A percentile compares a stretch with the other conserved stretches of the same genome.
These are phyloP conservation scores for Vaccinium vitisidaea DNA, from an alignment of 148 eudicot genomes.

Conservation along the genomic window DNA sequence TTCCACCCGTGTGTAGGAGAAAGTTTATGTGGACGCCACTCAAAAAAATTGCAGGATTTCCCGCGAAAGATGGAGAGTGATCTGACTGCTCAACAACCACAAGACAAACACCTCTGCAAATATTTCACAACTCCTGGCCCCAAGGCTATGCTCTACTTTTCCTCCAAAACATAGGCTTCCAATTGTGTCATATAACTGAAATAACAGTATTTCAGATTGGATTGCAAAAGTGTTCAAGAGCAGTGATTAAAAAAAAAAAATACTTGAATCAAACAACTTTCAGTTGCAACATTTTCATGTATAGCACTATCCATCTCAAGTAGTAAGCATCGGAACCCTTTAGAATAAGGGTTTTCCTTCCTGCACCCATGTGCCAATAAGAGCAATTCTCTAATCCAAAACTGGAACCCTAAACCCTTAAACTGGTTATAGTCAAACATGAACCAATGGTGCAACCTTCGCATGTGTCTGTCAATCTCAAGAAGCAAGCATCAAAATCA, in stretches of 20 bases:
- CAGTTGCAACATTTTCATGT: background rate
- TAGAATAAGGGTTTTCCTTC: background rate
- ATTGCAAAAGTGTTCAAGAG: background rate
- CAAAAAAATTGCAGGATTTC: constrained; percentile 71
- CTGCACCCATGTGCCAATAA: background rate
- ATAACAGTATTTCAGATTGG: background rate
- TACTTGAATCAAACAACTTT: background rate
- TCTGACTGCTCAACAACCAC: background rate
- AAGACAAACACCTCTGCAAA: constrained; percentile 2
- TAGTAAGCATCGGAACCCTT: background rate
- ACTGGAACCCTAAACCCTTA: background rate
- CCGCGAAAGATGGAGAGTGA: constrained; percentile 36
- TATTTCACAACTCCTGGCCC: background rate
- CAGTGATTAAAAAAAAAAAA: background rate
- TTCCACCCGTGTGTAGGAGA: constrained; percentile 47
- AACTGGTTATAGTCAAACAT: background rate
- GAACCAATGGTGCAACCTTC: background rate
- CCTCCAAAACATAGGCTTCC: constrained; percentile 4
- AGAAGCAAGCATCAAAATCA: background rate
- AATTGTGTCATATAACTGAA: background rate
- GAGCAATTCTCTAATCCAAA: too few relatives aligned
- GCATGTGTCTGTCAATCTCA: background rate
- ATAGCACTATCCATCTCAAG: background rate
- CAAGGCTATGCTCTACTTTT: background rate
- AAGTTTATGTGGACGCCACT: constrained; percentile 89